Evolutionary conservation across 2,329 filamentous ascomycete genomes (phyloP).

Genomic region (Cephalotrichum gorgonifer): DNA sequence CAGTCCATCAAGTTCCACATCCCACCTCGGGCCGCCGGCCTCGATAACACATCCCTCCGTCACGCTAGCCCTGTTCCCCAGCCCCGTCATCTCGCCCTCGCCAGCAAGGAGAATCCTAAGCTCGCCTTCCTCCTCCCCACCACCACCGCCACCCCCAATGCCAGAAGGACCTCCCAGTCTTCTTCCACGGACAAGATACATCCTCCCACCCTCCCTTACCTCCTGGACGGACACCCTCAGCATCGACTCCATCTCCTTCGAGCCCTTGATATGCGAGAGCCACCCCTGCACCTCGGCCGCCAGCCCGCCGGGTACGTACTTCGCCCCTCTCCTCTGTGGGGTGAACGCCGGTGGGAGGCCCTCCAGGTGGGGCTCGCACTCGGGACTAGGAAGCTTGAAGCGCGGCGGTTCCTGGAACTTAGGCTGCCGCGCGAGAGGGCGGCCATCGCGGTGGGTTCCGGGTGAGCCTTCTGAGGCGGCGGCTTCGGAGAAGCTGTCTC

Average conservation of each 20-base stretch:
- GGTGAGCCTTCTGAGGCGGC: background rate
- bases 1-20: background rate
- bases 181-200: constrained; percentile 3
- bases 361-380: background rate
- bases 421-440: background rate
- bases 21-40: constrained; percentile 1
- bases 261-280: constrained; percentile 23
- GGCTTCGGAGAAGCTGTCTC: background rate
- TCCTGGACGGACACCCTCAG: constrained; percentile 1
- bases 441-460: background rate
- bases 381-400: background rate
- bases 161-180: background rate
- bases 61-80: background rate
- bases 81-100: background rate
- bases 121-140: background rate
- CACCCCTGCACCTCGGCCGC: constrained; percentile 28
- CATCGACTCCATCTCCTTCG: background rate
- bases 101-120: constrained; percentile 4
- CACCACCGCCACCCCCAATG: background rate
- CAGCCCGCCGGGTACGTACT: constrained; percentile 24
- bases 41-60: background rate
- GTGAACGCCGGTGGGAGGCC: constrained; percentile 21
- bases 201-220: constrained; percentile 1
- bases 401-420: constrained; percentile 1
- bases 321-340: constrained; percentile 21